These are phyloP conservation scores for Fusarium sp. DNA, from an alignment of 2,329 filamentous ascomycete species.

Conservation along the genomic window DNA sequence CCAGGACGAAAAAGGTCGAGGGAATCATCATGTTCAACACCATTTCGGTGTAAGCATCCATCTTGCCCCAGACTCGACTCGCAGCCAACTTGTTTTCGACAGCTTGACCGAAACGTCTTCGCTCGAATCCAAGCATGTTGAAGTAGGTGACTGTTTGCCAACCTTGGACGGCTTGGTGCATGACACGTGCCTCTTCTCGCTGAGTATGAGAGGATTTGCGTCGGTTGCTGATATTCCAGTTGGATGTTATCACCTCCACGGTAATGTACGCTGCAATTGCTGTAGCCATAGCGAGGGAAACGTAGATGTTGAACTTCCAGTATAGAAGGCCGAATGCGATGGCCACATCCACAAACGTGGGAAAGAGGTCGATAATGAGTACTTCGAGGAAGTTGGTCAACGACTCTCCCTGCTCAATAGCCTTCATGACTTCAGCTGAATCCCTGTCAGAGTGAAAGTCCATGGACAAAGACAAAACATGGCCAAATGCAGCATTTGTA, in stretches of 20 bases:
- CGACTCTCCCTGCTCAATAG: constrained; percentile 72
- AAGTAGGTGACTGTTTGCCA: constrained; percentile 69
- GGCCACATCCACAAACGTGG: constrained; percentile 71
- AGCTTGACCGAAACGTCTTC: constrained; percentile 42
- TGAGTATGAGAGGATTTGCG: constrained; percentile 54
- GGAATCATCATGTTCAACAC: constrained; percentile 57
- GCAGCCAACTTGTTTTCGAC: constrained; percentile 44
- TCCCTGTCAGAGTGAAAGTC: constrained; percentile 77
- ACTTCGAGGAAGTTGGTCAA: constrained; percentile 71
- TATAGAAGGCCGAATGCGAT: constrained; percentile 72
- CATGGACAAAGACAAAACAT: constrained; percentile 77
- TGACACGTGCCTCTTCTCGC: constrained; percentile 63
- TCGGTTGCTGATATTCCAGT: constrained; percentile 54
- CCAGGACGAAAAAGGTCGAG: constrained; percentile 54
- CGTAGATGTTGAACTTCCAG: constrained; percentile 71
- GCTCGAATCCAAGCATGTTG: constrained; percentile 51
- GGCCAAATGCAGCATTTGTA: constrained; percentile 71
- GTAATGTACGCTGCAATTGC: constrained; percentile 36
- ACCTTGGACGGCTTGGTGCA: constrained; percentile 69
- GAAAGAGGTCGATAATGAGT: constrained; percentile 69
- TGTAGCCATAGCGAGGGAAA: constrained; percentile 55
- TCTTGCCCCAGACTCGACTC: constrained; percentile 29
- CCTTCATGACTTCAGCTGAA: constrained; percentile 73
- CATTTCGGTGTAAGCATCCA: constrained; percentile 39
- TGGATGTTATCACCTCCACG: constrained; percentile 50